Conservation (phyloP, 495 filamentous ascomycete species). For the Jackrogersella minutella region DNA sequence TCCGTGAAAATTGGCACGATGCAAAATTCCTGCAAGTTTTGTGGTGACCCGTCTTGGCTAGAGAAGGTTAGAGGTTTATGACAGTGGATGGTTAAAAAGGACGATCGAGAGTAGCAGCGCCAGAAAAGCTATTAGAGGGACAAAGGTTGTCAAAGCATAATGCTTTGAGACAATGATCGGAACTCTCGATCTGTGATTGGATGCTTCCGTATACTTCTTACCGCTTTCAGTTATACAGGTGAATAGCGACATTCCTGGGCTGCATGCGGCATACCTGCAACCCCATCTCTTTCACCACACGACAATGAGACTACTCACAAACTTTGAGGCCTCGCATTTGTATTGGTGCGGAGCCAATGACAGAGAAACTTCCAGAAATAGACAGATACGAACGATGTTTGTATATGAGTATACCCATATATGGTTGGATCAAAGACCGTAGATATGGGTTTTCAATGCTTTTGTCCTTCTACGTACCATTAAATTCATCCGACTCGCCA, state of each 20-base stretch:
- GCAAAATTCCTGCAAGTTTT: neutral
- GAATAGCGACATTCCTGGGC: conserved; percentile 33
- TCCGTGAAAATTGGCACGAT: neutral
- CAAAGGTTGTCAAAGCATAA: conserved; percentile 15
- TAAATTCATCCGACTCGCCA: neutral
- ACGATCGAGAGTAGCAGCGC: neutral
- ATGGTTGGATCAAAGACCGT: neutral
- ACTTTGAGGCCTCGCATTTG: conserved; percentile 5
- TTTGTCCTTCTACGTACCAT: neutral
- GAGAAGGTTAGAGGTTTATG: conserved; percentile 3
- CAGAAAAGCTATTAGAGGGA: conserved; percentile 8
- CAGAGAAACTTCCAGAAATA: conserved; percentile 2
- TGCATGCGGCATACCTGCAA: conserved; percentile 17
- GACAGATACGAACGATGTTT: neutral
- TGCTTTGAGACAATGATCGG: conserved; percentile 17
- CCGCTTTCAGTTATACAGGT: conserved; percentile 34
- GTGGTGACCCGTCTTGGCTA: neutral
- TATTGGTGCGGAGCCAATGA: neutral
- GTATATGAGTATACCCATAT: neutral
- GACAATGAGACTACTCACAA: neutral
- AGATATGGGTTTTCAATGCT: neutral
- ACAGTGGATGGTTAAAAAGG: conserved; percentile 5
- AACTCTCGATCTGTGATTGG: conserved; percentile 20
- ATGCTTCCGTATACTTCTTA: conserved; percentile 40
- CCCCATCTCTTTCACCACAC: conserved; percentile 7